These are phyloP conservation scores for Sphenostylis stenocarpa DNA, from an alignment of 306 rosid genomes.

Conservation along the genomic window DNA sequence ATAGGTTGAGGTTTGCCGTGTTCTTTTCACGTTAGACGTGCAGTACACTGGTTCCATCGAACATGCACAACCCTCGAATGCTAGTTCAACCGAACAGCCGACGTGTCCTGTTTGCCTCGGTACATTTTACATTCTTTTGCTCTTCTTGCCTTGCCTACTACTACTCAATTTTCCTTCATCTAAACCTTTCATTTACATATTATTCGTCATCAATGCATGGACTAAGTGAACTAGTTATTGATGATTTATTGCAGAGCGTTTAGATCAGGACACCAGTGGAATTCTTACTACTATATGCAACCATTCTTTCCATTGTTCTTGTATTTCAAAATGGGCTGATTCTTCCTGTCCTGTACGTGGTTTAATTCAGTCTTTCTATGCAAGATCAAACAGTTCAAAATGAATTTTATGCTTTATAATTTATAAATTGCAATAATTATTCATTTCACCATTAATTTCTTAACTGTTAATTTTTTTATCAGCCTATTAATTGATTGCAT, in stretches of 20 bases:
- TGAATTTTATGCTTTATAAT: constrained; percentile 1
- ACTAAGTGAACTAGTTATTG: background rate
- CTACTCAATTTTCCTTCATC: background rate
- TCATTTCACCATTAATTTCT: background rate
- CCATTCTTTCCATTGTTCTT: constrained; percentile 94
- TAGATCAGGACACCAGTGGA: constrained; percentile 87
- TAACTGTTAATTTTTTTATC: background rate
- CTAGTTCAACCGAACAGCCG: constrained; percentile 81
- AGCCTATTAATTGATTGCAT: background rate
- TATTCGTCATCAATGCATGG: background rate
- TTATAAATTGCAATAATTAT: background rate
- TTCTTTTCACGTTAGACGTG: constrained; percentile 81
- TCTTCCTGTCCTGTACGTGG: constrained; percentile 94
- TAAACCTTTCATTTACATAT: background rate
- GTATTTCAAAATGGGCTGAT: constrained; percentile 95
- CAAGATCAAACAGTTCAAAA: background rate
- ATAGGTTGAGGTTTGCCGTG: constrained; percentile 77
- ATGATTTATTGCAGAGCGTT: constrained; percentile 57
- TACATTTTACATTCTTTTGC: constrained; percentile 11
- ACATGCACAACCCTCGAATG: constrained; percentile 72
- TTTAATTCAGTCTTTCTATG: background rate
- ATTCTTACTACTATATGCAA: constrained; percentile 96
- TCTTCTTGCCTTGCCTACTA: background rate
- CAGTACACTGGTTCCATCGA: constrained; percentile 87
- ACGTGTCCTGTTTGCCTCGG: constrained; percentile 96